A percentile compares a stretch with the other conserved stretches of the same genome.
Evolutionary conservation across 768 basidiomycete species (phyloP).

Genomic region (Mycena capillaripes): DNA sequence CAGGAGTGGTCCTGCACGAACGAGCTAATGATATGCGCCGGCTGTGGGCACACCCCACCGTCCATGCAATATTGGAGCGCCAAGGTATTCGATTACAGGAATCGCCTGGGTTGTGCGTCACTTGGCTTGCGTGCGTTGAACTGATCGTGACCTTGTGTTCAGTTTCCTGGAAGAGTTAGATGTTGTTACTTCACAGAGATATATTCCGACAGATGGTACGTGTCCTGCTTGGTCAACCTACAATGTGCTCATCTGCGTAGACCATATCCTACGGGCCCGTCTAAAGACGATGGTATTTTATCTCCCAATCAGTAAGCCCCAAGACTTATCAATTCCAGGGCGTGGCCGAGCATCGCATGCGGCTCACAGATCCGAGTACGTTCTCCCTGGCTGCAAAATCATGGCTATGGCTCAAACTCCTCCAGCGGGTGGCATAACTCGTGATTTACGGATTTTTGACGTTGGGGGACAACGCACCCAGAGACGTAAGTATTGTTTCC

Average conservation of each 20-base stretch:
- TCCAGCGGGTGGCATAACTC: slow-evolving; percentile 62
- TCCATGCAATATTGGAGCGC: slow-evolving; percentile 63
- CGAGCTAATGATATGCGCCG: slow-evolving; percentile 76
- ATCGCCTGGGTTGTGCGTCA: slow-evolving; percentile 82
- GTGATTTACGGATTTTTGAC: slow-evolving; percentile 75
- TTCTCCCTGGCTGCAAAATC: neutral
- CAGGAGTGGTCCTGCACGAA: slow-evolving; percentile 71
- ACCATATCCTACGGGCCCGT: slow-evolving; percentile 81
- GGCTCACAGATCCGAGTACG: slow-evolving; percentile 34
- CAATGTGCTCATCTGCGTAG: slow-evolving; percentile 48
- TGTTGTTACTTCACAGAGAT: slow-evolving; percentile 73
- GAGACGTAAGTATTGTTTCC: slow-evolving; percentile 61
- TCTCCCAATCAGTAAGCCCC: neutral
- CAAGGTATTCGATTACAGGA: slow-evolving; percentile 74
- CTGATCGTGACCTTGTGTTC: neutral
- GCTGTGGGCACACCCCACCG: slow-evolving; percentile 74
- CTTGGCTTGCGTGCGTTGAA: no score
- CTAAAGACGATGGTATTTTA: slow-evolving; percentile 67
- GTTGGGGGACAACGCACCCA: slow-evolving; percentile 81
- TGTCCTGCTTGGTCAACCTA: neutral
- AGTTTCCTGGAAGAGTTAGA: slow-evolving; percentile 80
- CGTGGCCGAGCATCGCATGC: slow-evolving; percentile 83
- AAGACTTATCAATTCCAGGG: slow-evolving; percentile 51
- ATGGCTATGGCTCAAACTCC: neutral
- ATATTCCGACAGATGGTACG: slow-evolving; percentile 79